Conservation (phyloP, 148 eudicot species). For the Arctostaphylos glauca region DNA sequence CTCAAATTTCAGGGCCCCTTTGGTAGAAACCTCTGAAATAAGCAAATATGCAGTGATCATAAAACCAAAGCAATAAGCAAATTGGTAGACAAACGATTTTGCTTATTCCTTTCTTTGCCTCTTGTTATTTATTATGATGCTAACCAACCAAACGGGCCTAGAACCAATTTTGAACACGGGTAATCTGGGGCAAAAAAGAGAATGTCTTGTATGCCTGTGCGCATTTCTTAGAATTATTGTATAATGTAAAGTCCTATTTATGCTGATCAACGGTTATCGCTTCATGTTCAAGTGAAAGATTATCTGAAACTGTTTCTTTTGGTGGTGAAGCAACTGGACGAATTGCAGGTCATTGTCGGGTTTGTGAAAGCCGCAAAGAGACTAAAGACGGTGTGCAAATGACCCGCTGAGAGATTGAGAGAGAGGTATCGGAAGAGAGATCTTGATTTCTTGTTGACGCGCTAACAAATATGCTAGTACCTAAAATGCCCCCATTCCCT, state of each 20-base stretch:
- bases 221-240: neutral
- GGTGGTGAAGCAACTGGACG: conserved; percentile 59
- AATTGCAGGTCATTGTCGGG: conserved; percentile 59
- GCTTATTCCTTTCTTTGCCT: neutral
- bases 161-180: neutral
- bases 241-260: neutral
- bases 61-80: neutral
- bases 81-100: neutral
- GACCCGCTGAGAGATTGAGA: conserved; percentile 14
- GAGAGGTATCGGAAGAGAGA: neutral
- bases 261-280: neutral
- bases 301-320: conserved; percentile 3
- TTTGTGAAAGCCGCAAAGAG: conserved; percentile 72
- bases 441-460: conserved; percentile 21
- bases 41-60: neutral
- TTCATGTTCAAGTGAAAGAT: neutral
- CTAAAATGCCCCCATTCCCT: conserved; percentile 9
- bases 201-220: neutral
- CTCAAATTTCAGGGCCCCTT: neutral
- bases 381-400: conserved; percentile 59
- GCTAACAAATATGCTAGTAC: conserved; percentile 29
- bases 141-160: neutral
- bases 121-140: neutral
- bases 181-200: neutral
- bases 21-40: neutral